Evolutionary conservation across 1,284 basidiomycete species (phyloP).

Genomic region (Tilletia indica): DNA sequence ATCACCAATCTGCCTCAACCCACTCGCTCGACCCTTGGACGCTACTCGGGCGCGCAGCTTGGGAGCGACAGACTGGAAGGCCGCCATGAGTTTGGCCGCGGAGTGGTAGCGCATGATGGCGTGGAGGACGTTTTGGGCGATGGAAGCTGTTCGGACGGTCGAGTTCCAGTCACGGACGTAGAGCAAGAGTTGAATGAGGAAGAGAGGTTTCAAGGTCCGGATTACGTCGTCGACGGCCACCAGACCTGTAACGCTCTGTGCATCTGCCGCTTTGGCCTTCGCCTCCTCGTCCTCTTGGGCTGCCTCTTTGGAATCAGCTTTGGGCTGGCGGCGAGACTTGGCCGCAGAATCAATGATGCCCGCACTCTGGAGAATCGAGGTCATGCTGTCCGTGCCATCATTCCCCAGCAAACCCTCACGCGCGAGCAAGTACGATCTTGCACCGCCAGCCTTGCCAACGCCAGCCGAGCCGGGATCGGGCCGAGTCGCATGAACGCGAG

Average conservation of each 20-base stretch:
- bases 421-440: slow-evolving; percentile 5
- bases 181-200: slow-evolving; percentile 76
- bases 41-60: slow-evolving; percentile 23
- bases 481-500: slow-evolving; percentile 31
- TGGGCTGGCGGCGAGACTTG: slow-evolving; percentile 27
- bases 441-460: background rate
- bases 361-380: slow-evolving; percentile 86
- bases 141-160: slow-evolving; percentile 74
- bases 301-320: background rate
- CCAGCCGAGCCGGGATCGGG: slow-evolving; percentile 7
- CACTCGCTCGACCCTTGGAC: slow-evolving; percentile 57
- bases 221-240: slow-evolving; percentile 64
- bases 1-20: slow-evolving; percentile 27
- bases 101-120: slow-evolving; percentile 74
- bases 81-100: slow-evolving; percentile 71
- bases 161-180: slow-evolving; percentile 94
- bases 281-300: slow-evolving; percentile 5
- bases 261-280: background rate
- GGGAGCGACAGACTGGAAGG: slow-evolving; percentile 61
- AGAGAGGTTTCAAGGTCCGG: slow-evolving; percentile 67
- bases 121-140: slow-evolving; percentile 83
- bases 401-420: slow-evolving; percentile 2
- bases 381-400: slow-evolving; percentile 52
- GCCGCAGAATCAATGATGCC: slow-evolving; percentile 72
- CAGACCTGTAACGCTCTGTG: slow-evolving; percentile 44